Base-by-base conservation (phyloP, 2,329 filamentous ascomycete genomes). In the Leptographium procerum region DNA sequence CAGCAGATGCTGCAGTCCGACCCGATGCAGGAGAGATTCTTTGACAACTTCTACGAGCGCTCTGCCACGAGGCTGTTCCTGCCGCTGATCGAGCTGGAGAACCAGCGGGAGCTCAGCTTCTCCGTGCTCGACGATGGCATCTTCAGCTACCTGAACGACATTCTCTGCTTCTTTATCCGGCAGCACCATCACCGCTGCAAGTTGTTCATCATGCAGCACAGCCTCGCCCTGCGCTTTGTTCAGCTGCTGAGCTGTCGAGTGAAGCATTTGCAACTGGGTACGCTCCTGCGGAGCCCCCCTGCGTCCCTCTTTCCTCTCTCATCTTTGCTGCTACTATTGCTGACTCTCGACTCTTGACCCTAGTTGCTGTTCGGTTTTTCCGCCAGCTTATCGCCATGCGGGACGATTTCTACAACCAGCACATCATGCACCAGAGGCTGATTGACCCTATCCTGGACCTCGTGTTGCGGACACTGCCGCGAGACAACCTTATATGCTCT, bases 401-500 rank as follows among this genome's bases (percentile, higher is more conserved):
- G 67, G 92, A 97, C 68, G 90, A 95, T 57, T 95, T 94, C 65
- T 96, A 96, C 69, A 86, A 90, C 66, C 87, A 86, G 57, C 87
- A 96, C 65, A 82, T 97, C 65, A 87, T 86, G 29, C 84, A 91
- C 64, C 87, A 91, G 68, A 83, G 86, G 60, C 83, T 94, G 0
- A 85, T 97, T 60, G 88, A 87, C 47, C 88, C 91, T 1, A 88
- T 97, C 36, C 77, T 99, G 16, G 84, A 94, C 64, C 86, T 96
- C 43, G 81, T 97, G 36, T 81, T 87, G 58, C 83, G 88, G 64
- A 94, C 90, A 0, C 87, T 96, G 82, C 89, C 91, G 1, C 84
- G 91, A 48, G 92, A 99, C 70, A 97, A 96, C 65, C 78, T 99
- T 3, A 79, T 97, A 34, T 95, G 94, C 70, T 97, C 92, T 0